Conservation (phyloP, 306 rosid species). For the Nissolia schottii region DNA sequence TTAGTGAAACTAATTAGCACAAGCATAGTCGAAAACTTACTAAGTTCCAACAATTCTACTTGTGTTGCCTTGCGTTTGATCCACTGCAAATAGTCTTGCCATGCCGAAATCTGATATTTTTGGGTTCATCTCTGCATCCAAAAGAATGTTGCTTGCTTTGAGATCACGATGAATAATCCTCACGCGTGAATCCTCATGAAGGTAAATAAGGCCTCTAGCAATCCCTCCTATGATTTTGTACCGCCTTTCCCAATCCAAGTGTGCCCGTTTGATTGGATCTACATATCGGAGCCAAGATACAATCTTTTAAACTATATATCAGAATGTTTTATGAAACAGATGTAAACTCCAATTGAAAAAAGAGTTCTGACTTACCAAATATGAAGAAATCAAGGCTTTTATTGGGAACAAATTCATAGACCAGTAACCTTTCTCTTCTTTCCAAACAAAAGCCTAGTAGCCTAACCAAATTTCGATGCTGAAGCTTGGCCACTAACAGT, state of each 20-base stretch:
- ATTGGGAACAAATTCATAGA: slow-evolving; percentile 50
- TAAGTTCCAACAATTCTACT: slow-evolving; percentile 37
- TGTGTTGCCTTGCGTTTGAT: slow-evolving; percentile 31
- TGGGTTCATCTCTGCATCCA: slow-evolving; percentile 29
- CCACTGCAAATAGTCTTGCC: slow-evolving; percentile 31
- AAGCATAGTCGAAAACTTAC: slow-evolving; percentile 12
- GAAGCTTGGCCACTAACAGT: slow-evolving; percentile 44
- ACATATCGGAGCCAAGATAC: neutral
- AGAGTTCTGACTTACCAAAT: slow-evolving; percentile 34
- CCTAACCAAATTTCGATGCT: slow-evolving; percentile 44
- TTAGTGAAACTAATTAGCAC: neutral
- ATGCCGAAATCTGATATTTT: slow-evolving; percentile 47
- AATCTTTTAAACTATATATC: neutral
- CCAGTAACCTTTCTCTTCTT: slow-evolving; percentile 34
- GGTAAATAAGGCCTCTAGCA: slow-evolving; percentile 37
- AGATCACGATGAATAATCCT: slow-evolving; percentile 42
- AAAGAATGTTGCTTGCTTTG: slow-evolving; percentile 36
- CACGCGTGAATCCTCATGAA: slow-evolving; percentile 43
- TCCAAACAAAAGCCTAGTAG: slow-evolving; percentile 43
- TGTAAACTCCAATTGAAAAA: neutral
- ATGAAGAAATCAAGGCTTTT: slow-evolving; percentile 48
- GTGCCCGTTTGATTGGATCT: slow-evolving; percentile 29
- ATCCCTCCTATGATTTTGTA: slow-evolving; percentile 40
- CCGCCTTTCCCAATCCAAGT: slow-evolving; percentile 32
- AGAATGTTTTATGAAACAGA: neutral